Conservation (phyloP, 768 basidiomycete genomes). For the Mycena amicta region DNA sequence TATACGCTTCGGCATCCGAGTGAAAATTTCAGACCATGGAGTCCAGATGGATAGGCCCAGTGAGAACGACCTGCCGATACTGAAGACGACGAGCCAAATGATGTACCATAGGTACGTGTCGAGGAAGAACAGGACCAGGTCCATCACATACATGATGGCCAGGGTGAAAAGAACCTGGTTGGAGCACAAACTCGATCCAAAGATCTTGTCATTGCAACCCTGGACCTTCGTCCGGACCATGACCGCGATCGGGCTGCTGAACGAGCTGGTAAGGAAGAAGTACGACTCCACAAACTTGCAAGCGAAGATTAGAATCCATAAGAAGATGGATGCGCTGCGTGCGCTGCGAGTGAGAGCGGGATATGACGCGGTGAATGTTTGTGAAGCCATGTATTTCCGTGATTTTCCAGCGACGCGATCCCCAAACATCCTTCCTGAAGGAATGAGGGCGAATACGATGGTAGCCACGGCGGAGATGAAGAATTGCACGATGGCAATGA, state of each 20-base stretch:
- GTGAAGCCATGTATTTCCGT: constrained; percentile 98
- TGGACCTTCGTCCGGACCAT: constrained; percentile 96
- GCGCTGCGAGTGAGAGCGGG: constrained; percentile 72
- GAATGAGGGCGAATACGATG: constrained; percentile 82
- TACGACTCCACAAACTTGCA: constrained; percentile 98
- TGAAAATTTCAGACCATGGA: constrained; percentile 97
- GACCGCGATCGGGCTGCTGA: constrained; percentile 92
- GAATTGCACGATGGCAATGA: constrained; percentile 93
- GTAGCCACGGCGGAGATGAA: constrained; percentile 86
- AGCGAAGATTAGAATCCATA: constrained; percentile 93
- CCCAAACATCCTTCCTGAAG: constrained; percentile 97
- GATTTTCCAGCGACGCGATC: constrained; percentile 96
- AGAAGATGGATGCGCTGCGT: constrained; percentile 78
- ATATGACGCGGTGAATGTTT: constrained; percentile 98
- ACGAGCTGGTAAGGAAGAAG: constrained; percentile 97
- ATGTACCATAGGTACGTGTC: constrained; percentile 99
- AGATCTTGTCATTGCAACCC: constrained; percentile 81
- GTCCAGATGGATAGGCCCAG: constrained; percentile 98
- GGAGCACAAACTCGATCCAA: constrained; percentile 79
- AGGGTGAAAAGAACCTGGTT: constrained; percentile 95
- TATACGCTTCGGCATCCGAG: constrained; percentile 94
- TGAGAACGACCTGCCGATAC: constrained; percentile 85
- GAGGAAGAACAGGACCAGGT: constrained; percentile 95
- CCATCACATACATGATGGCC: constrained; percentile 99
- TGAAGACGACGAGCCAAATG: constrained; percentile 97